Percentiles rank a stretch among this genome's conserved stretches.
Evolutionary conservation across 2,329 filamentous ascomycete species (phyloP).

Genomic region (Microdochium paspali): DNA sequence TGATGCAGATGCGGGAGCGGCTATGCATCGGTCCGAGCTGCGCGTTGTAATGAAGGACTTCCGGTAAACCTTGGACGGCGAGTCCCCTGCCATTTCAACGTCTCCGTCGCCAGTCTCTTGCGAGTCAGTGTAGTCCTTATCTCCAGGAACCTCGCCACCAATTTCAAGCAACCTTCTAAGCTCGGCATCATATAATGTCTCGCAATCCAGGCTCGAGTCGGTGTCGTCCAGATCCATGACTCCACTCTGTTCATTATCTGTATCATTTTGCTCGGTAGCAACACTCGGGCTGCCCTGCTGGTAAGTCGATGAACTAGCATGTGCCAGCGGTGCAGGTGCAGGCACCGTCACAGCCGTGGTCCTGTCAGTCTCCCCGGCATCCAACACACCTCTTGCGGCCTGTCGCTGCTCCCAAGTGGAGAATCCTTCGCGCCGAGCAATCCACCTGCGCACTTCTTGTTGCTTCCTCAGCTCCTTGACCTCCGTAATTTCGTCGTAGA

Average conservation of each 20-base stretch:
- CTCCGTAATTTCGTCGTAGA: conserved; percentile 2
- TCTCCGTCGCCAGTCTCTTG: conserved; percentile 8
- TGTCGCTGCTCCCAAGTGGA: conserved; percentile 13
- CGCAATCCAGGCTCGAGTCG: conserved; percentile 2
- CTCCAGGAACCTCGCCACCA: conserved; percentile 13
- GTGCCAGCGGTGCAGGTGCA: too few species aligned
- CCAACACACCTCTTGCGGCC: too few species aligned
- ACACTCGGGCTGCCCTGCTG: too few species aligned
- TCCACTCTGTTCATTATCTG: conserved; percentile 1
- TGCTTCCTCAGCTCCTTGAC: not conserved
- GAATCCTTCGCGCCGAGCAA: conserved; percentile 15
- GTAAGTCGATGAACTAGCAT: too few species aligned
- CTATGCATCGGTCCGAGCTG: not conserved
- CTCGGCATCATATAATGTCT: conserved; percentile 8
- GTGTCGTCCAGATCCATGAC: conserved; percentile 2
- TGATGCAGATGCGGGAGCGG: too few species aligned
- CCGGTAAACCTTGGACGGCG: conserved; percentile 1
- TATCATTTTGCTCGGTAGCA: conserved; percentile 4
- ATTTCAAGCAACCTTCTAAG: conserved; percentile 8
- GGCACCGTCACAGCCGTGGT: too few species aligned
- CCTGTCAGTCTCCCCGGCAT: too few species aligned
- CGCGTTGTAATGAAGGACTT: conserved; percentile 2
- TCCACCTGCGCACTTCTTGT: conserved; percentile 13
- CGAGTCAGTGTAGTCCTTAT: conserved; percentile 14
- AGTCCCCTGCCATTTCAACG: conserved; percentile 2